phyloP scores from a whole-genome alignment of 1,139 yeast genomes.

The Yarrowia galli region DNA sequence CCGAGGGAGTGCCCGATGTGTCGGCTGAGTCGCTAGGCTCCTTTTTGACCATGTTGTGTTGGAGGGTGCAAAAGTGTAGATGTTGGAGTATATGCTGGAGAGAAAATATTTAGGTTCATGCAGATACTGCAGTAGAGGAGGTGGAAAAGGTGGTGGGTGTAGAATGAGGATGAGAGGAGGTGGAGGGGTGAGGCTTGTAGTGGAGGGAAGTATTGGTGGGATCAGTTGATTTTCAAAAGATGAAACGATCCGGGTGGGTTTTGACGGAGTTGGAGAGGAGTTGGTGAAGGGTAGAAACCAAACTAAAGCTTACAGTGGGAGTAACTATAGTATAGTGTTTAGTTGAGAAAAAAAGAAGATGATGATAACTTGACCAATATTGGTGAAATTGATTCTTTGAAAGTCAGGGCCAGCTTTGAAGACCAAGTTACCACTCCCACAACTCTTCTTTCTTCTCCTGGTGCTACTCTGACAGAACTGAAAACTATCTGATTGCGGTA shows the following conservation, averaged over 20 bases:
- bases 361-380: too few species aligned
- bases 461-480: too few species aligned
- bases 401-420: too few species aligned
- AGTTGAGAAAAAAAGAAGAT: too few species aligned
- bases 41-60: conserved; percentile 34
- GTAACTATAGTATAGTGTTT: too few species aligned
- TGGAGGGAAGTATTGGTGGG: too few species aligned
- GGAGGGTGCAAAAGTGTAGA: neutral
- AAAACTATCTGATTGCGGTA: too few species aligned
- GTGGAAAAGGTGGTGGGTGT: neutral
- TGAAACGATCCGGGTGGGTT: neutral
- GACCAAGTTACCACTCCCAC: too few species aligned
- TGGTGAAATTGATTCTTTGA: too few species aligned
- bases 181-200: too few species aligned
- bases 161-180: neutral
- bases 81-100: too few species aligned
- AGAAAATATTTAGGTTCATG: conserved; percentile 33
- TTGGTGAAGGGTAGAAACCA: neutral
- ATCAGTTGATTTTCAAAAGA: neutral
- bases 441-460: too few species aligned
- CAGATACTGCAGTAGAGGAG: neutral
- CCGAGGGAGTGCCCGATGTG: neutral
- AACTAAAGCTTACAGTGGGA: neutral
- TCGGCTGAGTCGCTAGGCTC: conserved; percentile 8
- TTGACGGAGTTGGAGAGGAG: neutral